Conservation (phyloP, 805 yeast species). For the Lipomyces chichibuensis region DNA sequence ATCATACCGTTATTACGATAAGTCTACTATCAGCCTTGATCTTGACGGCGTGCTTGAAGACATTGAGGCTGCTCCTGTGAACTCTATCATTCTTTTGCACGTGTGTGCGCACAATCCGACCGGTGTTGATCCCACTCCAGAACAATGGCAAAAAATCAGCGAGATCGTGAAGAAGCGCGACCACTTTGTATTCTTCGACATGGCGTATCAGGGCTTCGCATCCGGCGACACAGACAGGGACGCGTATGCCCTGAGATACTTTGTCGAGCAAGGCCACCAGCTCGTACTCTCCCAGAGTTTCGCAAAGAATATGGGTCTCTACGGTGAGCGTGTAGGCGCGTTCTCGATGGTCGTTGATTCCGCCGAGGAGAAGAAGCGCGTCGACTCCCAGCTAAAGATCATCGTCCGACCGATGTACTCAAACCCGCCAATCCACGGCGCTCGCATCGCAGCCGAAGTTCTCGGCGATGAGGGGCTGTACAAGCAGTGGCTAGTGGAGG, state of each 20-base stretch:
- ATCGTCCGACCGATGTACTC: conserved; percentile 86
- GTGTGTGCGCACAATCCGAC: conserved; percentile 98
- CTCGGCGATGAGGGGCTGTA: conserved; percentile 63
- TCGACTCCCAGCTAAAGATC: conserved; percentile 80
- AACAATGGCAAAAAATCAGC: conserved; percentile 78
- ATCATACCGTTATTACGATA: conserved; percentile 73
- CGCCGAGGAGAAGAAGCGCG: conserved; percentile 51
- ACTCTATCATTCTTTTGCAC: conserved; percentile 74
- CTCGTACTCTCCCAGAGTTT: conserved; percentile 79
- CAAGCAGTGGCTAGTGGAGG: conserved; percentile 78
- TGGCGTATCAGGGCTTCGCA: conserved; percentile 95
- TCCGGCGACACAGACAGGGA: conserved; percentile 81
- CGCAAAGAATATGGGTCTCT: conserved; percentile 93
- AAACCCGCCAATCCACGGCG: conserved; percentile 94
- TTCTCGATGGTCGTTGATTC: conserved; percentile 59
- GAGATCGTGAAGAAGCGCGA: conserved; percentile 60
- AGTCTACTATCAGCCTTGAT: conserved; percentile 62
- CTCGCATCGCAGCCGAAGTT: conserved; percentile 81
- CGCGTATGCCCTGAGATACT: conserved; percentile 56
- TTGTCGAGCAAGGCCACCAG: conserved; percentile 48
- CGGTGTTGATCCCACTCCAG: conserved; percentile 84
- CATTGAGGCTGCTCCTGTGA: conserved; percentile 57
- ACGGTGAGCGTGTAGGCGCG: conserved; percentile 94
- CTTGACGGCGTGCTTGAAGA: conserved; percentile 65
- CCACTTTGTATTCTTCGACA: conserved; percentile 81